phyloP scores from a whole-genome alignment of 805 yeast genomes.

The Citeromyces matritensis region DNA sequence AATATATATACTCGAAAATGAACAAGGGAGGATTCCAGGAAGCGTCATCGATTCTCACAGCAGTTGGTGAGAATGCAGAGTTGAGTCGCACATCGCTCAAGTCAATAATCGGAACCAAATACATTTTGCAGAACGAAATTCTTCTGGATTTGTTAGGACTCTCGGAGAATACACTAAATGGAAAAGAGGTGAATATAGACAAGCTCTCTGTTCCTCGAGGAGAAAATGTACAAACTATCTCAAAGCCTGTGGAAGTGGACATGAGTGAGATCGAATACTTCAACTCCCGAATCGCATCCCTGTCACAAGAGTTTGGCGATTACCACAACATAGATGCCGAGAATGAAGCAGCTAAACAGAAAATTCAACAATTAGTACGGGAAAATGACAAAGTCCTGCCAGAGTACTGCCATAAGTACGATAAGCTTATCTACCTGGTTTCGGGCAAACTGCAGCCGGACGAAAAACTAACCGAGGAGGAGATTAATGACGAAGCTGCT shows the following conservation, averaged over 20 bases:
- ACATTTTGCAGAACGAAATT: slow-evolving; percentile 15
- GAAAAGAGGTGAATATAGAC: not conserved
- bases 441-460: slow-evolving; percentile 7
- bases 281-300: slow-evolving; percentile 4
- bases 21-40: slow-evolving; percentile 3
- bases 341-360: slow-evolving; percentile 3
- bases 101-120: slow-evolving; percentile 17
- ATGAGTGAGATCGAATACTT: slow-evolving; percentile 4
- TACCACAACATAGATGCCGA: slow-evolving; percentile 3
- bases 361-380: not conserved
- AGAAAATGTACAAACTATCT: not conserved
- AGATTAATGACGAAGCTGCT: slow-evolving; percentile 6
- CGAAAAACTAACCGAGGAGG: slow-evolving; percentile 6
- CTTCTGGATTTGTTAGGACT: slow-evolving; percentile 6
- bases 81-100: slow-evolving; percentile 13
- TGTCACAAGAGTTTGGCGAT: slow-evolving; percentile 9
- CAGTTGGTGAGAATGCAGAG: slow-evolving; percentile 3
- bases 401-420: slow-evolving; percentile 7
- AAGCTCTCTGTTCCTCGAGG: too few relatives aligned
- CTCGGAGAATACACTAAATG: slow-evolving; percentile 1
- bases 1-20: too few relatives aligned
- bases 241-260: not conserved
- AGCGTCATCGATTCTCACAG: slow-evolving; percentile 5
- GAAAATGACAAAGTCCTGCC: slow-evolving; percentile 8
- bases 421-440: slow-evolving; percentile 10